phyloP scores from a whole-genome alignment of 2,329 filamentous ascomycete species.

The Exophiala lecanii-corni region DNA sequence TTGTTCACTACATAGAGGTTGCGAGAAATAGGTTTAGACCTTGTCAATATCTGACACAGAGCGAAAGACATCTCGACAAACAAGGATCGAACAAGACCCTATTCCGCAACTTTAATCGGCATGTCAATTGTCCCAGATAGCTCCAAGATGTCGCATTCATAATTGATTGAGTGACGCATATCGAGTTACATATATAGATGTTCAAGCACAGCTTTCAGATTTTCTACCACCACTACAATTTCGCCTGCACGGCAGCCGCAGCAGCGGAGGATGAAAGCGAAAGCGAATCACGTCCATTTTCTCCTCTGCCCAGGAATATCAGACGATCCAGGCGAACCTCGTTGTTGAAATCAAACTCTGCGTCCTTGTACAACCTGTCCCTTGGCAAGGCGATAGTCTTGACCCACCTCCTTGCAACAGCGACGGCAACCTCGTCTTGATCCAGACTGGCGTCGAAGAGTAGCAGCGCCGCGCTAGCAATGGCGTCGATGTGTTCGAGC shows the following conservation, averaged over 20 bases:
- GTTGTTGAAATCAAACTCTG: not conserved
- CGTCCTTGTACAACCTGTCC: conserved; percentile 4
- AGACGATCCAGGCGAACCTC: conserved; percentile 18
- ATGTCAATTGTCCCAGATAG: too few relatives aligned
- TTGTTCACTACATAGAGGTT: too few relatives aligned
- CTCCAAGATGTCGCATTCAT: too few relatives aligned
- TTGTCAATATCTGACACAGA: too few relatives aligned
- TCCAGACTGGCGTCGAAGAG: conserved; percentile 36
- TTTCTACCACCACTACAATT: conserved; percentile 7
- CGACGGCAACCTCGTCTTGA: conserved; percentile 31
- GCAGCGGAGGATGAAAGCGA: not conserved
- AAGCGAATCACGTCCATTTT: not conserved
- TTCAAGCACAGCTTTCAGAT: not conserved
- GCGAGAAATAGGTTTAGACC: too few relatives aligned
- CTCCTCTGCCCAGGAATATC: conserved; percentile 17
- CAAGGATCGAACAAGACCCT: too few relatives aligned
- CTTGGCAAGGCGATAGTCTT: conserved; percentile 9
- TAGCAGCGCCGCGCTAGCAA: conserved; percentile 35
- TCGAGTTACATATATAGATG: not conserved
- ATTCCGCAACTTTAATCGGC: too few relatives aligned
- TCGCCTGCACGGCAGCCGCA: conserved; percentile 5
- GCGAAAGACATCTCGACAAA: too few relatives aligned
- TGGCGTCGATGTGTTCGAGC: conserved; percentile 18
- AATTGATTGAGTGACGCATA: not conserved
- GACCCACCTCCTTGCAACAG: conserved; percentile 37